These are phyloP conservation scores for Hordeum marinum DNA, from an alignment of 176 grass and related monocot species.

Conservation along the genomic window DNA sequence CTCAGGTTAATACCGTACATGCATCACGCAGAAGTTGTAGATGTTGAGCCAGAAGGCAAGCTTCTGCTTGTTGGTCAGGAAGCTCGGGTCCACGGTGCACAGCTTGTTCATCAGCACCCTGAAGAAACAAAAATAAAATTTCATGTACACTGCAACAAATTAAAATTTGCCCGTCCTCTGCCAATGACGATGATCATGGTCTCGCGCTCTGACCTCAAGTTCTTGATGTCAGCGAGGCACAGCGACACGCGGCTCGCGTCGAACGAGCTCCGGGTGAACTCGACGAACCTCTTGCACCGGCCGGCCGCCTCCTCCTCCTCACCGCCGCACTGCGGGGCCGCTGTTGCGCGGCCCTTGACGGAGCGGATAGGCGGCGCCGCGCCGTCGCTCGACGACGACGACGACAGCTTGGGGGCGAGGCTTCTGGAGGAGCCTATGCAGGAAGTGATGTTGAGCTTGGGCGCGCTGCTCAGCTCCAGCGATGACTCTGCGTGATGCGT, in stretches of 20 bases:
- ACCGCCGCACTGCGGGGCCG: neutral
- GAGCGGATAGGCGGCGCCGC: conserved; percentile 11
- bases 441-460: conserved; percentile 53
- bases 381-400: neutral
- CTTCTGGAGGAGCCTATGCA: conserved; percentile 60
- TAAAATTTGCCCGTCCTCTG: neutral
- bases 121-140: neutral
- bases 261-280: conserved; percentile 52
- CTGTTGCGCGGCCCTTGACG: conserved; percentile 12
- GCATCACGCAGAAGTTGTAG: conserved; percentile 97
- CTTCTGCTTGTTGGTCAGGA: conserved; percentile 86
- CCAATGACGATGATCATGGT: neutral
- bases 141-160: neutral
- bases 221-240: conserved; percentile 59
- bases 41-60: conserved; percentile 96
- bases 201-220: conserved; percentile 51
- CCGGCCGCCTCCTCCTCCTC: conserved; percentile 10
- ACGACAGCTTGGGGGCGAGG: conserved; percentile 36
- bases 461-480: conserved; percentile 17
- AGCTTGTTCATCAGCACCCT: conserved; percentile 76
- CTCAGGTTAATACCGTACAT: conserved; percentile 43
- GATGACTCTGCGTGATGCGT: neutral
- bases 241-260: conserved; percentile 40
- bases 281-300: conserved; percentile 25
- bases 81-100: conserved; percentile 41